A percentile compares a stretch with the other conserved stretches of the same genome.
phyloP scores from a whole-genome alignment of 306 rosid genomes.

The Cucurbita maxima region DNA sequence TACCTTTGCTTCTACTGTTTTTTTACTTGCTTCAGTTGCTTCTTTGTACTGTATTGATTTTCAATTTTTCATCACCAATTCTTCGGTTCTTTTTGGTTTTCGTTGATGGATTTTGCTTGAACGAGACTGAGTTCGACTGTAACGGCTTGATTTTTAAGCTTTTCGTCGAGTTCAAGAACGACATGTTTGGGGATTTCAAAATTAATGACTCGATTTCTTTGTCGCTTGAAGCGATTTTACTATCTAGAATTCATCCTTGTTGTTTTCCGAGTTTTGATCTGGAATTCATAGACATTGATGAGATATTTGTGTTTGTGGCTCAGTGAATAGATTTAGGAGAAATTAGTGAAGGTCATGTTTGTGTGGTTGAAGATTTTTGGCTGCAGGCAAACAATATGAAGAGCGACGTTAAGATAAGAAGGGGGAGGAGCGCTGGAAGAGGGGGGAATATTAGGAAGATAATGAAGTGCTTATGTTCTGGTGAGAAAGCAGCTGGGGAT shows the following conservation, averaged over 20 bases:
- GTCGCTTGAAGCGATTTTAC: background rate
- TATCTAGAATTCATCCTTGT: background rate
- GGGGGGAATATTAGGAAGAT: conserved; percentile 25
- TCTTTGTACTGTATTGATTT: conserved; percentile 1
- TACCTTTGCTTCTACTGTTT: background rate
- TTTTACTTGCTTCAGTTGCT: conserved; percentile 1
- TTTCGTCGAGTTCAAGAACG: background rate
- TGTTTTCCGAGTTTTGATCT: too few species aligned
- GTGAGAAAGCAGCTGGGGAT: conserved; percentile 31
- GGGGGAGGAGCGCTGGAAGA: conserved; percentile 20
- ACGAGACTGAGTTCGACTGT: background rate
- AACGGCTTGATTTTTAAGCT: background rate
- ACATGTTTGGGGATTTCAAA: conserved; percentile 12
- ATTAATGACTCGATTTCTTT: background rate
- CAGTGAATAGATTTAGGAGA: background rate
- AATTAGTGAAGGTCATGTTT: conserved; percentile 14
- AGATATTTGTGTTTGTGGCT: background rate
- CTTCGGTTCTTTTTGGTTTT: background rate
- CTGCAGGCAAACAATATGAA: conserved; percentile 23
- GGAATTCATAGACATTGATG: background rate
- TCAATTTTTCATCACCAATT: background rate
- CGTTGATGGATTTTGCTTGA: background rate
- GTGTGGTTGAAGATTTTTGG: conserved; percentile 31
- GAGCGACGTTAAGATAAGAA: conserved; percentile 16
- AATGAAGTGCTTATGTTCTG: conserved; percentile 54